Base-by-base conservation (phyloP, 148 eudicot species). In the Cornus suecica region DNA sequence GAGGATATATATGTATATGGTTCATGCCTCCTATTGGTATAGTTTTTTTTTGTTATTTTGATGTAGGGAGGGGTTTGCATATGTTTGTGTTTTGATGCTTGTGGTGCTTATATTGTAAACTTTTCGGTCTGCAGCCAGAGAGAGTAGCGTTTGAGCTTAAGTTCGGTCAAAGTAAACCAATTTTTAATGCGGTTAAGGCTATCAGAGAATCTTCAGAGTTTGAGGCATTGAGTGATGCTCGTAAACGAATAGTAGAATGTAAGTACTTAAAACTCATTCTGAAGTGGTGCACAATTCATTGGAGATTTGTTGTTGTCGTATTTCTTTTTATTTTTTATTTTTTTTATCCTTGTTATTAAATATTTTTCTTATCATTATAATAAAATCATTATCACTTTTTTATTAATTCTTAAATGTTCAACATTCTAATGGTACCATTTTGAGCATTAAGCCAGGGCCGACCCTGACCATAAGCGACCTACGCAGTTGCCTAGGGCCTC, bases 111-210 rank as follows among this genome's bases (percentile, higher is more conserved):
- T 27, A 52, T 24, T 14, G 45, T 65, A 60, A 10, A 24, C n/a
- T 75, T 77, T 76, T 74, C 58, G 24, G 66, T 11, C 74, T 85
- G 83, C 92, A 93, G 99, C 99, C 98, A 2, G 98, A 90, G 83
- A 93, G 86, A 82, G 99, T 96, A 75, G 88, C 88, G 70, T 90
- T 96, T 84, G 97, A 90, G 71, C 94, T 93, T 20, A 88, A 96
- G 77, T 74, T 93, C 81, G 99, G 97, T 27, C 99, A 96, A 81
- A 96, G 99, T 74, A 93, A 96, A 84, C 97, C 99, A 23, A 75
- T 96, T 56, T 90, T 91, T 76, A 88, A 87, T 80, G 98, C 99
- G 16, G 91, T 96, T 73, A 96, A 88, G 82, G 87, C 93, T 70
- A 93, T 96, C 16, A 83, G 82, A 75, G 98, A 91, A 60, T 96